Base-by-base conservation (phyloP, 164 flowering plant genomes). In the Berberis vulgaris region DNA sequence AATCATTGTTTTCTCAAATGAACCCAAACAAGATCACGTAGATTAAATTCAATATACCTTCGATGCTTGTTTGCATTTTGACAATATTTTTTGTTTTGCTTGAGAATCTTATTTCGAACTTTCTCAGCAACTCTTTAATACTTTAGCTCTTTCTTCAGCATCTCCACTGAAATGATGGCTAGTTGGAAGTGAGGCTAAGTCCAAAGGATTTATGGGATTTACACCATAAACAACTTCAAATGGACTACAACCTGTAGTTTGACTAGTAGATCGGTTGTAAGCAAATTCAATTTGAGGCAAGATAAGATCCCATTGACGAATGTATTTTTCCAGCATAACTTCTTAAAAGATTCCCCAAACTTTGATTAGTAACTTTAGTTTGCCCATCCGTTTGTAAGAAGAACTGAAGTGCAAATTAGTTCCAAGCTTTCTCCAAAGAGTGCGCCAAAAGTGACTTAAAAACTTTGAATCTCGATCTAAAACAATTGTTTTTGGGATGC, bases 1-100 rank as follows among this genome's bases (percentile, higher is more conserved):
- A 69, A 73, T 1, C 65, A 13, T 6, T 73, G 26, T 6, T 70
- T 70, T 1, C 64, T 7, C 7, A 73, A 59, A n/a, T 69, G 67
- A 47, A 70, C 45, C 73, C 73, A 73, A 2, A 66, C 76, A 7
- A 65, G 52, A 45, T 69, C 66, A 2, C 72, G 59, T 50, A 49
- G 59, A 1, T 73, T 65, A 41, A 63, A 63, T 9, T 41, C 41
- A 2, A 38, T 47, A 2, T 7, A 50, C 6, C 43, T 50, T 8
- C 67, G 4, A 43, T 58, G 50, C 41, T 62, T 65, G 39, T 69
- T 49, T 1, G 70, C 73, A 6, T 46, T 6, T 0, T 2, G 7
- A 11, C 8, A 4, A 13, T 72, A 72, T 56, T 58, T 67, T 43
- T 52, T 64, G 47, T 44, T 72, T 10, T 38, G 41, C 3, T 40